These are phyloP conservation scores for Panellus pusillus DNA, from an alignment of 768 basidiomycete genomes.

Conservation along the genomic window DNA sequence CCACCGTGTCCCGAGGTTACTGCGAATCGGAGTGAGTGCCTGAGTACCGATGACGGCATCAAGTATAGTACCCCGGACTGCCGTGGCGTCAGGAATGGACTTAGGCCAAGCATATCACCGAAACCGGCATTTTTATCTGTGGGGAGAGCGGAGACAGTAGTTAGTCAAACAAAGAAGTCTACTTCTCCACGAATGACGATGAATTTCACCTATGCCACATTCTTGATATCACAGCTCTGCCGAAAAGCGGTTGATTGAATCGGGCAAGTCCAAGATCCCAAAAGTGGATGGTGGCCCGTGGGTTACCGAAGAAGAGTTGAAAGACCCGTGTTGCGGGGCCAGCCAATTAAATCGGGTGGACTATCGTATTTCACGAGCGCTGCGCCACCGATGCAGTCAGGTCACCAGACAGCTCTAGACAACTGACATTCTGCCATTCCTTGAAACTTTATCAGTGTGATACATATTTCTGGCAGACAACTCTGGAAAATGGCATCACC, in stretches of 20 bases:
- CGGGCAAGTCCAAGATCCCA: no score
- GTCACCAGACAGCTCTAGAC: slow-evolving; percentile 59
- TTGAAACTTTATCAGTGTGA: neutral
- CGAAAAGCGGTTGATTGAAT: no score
- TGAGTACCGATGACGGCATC: slow-evolving; percentile 46
- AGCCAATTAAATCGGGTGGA: slow-evolving; percentile 1
- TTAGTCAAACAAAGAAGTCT: no score
- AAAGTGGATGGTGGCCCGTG: no score
- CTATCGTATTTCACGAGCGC: slow-evolving; percentile 27
- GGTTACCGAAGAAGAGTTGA: no score
- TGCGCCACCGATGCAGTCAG: slow-evolving; percentile 56
- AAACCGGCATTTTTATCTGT: neutral
- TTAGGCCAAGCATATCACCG: neutral
- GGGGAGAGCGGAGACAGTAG: no score
- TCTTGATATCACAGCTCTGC: no score
- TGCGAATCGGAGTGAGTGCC: slow-evolving; percentile 68
- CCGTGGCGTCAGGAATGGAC: slow-evolving; percentile 3
- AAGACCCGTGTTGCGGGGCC: slow-evolving; percentile 24
- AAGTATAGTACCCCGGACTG: slow-evolving; percentile 44
- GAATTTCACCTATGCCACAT: no score
- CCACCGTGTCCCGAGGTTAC: slow-evolving; percentile 65
- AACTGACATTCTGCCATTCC: slow-evolving; percentile 68
- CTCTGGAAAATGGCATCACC: slow-evolving; percentile 30
- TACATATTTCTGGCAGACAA: neutral
- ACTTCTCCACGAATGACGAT: no score